Percentiles rank a stretch among this genome's conserved stretches.
phyloP scores from a whole-genome alignment of 768 basidiomycete genomes.

The Tephrocybe rancida region DNA sequence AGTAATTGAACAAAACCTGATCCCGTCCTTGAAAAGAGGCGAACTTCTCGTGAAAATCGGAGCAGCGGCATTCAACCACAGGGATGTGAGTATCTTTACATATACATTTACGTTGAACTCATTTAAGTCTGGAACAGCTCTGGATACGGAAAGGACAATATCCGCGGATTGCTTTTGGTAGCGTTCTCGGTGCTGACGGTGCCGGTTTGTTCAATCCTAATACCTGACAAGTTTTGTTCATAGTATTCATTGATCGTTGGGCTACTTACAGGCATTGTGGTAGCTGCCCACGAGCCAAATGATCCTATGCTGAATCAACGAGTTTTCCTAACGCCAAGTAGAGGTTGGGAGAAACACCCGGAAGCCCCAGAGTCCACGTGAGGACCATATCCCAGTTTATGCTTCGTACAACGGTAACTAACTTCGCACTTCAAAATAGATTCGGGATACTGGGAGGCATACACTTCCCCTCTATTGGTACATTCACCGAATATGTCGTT shows the following conservation, averaged over 20 bases:
- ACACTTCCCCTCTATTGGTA: conserved; percentile 56
- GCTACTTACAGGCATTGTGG: conserved; percentile 52
- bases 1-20: conserved; percentile 46
- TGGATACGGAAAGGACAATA: conserved; percentile 77
- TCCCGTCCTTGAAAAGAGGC: conserved; percentile 53
- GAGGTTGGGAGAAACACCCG: conserved; percentile 73
- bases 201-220: conserved; percentile 55
- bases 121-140: conserved; percentile 42
- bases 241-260: not conserved
- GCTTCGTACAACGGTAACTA: not conserved
- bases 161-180: conserved; percentile 60
- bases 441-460: conserved; percentile 72
- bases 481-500: conserved; percentile 75
- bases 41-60: conserved; percentile 68
- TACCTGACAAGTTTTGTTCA: not conserved
- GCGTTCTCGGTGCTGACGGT: conserved; percentile 71
- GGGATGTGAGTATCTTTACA: conserved; percentile 50
- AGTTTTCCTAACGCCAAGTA: conserved; percentile 76
- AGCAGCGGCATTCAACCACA: conserved; percentile 78
- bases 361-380: conserved; percentile 68
- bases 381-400: not conserved
- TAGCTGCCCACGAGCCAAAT: conserved; percentile 52
- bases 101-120: not conserved
- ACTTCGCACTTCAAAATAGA: conserved; percentile 35
- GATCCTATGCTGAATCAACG: conserved; percentile 64